phyloP scores from a whole-genome alignment of 176 grass and related monocot genomes.

The Typha latifolia region DNA sequence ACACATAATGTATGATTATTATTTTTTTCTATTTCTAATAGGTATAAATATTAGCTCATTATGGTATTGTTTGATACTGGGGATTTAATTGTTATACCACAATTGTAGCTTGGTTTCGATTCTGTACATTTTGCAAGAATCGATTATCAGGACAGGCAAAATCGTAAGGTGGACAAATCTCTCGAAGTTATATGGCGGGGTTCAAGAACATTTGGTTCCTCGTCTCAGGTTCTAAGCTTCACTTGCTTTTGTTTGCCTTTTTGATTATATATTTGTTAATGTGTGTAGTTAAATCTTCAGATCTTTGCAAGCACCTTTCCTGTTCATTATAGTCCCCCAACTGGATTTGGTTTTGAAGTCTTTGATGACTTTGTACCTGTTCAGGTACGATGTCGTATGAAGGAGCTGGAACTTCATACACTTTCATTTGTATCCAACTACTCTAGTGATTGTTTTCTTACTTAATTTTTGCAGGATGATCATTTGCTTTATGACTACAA shows the following conservation, averaged over 20 bases:
- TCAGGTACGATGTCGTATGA: conserved; percentile 37
- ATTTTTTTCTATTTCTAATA: too few relatives aligned
- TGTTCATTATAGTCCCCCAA: conserved; percentile 87
- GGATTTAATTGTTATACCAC: conserved; percentile 11
- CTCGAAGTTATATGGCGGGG: conserved; percentile 89
- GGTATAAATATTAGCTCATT: too few relatives aligned
- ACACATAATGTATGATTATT: too few relatives aligned
- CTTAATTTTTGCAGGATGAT: conserved; percentile 61
- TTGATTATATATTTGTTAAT: conserved; percentile 6
- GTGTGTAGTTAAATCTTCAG: conserved; percentile 30
- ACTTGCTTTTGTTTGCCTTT: background rate
- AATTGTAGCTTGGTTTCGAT: conserved; percentile 75
- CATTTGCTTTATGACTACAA: conserved; percentile 66
- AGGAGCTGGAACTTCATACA: conserved; percentile 5
- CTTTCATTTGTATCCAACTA: background rate
- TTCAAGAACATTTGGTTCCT: conserved; percentile 74
- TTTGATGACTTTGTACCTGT: conserved; percentile 49
- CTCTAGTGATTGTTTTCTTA: too few relatives aligned
- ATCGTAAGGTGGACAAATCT: conserved; percentile 58
- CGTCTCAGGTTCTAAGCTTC: conserved; percentile 58
- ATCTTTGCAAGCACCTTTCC: conserved; percentile 92
- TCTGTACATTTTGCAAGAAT: conserved; percentile 92
- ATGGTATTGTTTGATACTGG: background rate
- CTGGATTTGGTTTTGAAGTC: conserved; percentile 76
- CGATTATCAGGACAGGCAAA: conserved; percentile 84